A percentile compares a stretch with the other conserved stretches of the same genome.
These are phyloP conservation scores for Phialophora tarda DNA, from an alignment of 2,329 filamentous ascomycete species.

Conservation along the genomic window DNA sequence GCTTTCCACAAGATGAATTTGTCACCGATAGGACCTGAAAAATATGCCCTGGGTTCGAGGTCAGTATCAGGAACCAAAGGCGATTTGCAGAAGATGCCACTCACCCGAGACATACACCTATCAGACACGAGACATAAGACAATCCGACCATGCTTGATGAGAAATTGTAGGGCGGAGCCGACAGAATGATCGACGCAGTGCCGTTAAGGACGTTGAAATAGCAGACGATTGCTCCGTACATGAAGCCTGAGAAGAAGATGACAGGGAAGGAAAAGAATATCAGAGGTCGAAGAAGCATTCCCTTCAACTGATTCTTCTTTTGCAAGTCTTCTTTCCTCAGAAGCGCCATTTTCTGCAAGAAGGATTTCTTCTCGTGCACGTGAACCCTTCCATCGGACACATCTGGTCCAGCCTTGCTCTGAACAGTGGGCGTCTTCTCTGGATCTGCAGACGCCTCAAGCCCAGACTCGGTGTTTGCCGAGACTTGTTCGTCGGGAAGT, in stretches of 20 bases:
- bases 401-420: too few relatives aligned
- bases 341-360: constrained; percentile 26
- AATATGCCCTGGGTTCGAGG: background rate
- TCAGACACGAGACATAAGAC: constrained; percentile 44
- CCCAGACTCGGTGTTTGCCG: too few relatives aligned
- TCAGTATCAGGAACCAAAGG: background rate
- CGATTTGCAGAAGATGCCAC: background rate
- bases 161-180: constrained; percentile 47
- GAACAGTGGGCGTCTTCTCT: background rate
- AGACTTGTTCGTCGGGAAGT: too few relatives aligned
- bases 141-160: constrained; percentile 47
- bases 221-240: constrained; percentile 48
- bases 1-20: constrained; percentile 37
- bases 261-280: constrained; percentile 44
- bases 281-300: constrained; percentile 36
- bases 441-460: background rate
- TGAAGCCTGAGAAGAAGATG: constrained; percentile 49
- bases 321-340: constrained; percentile 21
- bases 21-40: constrained; percentile 38
- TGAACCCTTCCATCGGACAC: too few relatives aligned
- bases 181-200: constrained; percentile 48
- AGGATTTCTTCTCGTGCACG: constrained; percentile 22
- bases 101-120: constrained; percentile 29
- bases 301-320: constrained; percentile 18
- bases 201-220: constrained; percentile 53